phyloP scores from a whole-genome alignment of 495 filamentous ascomycete species.

The Venustampulla echinocandica region DNA sequence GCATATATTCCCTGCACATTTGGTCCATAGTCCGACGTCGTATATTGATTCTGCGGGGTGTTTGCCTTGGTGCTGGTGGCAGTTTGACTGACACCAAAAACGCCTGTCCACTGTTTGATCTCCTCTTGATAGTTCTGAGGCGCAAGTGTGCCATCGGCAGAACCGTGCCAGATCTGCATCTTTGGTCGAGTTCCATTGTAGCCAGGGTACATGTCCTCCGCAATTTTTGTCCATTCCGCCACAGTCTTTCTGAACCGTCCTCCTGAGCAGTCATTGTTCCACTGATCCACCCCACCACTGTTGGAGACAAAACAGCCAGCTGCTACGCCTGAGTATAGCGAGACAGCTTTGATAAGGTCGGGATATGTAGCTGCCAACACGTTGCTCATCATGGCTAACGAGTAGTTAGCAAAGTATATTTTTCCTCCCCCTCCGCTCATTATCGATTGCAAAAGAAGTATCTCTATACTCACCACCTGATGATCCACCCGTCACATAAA shows the following conservation, averaged over 20 bases:
- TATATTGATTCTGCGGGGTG: constrained; percentile 28
- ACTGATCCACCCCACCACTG: constrained; percentile 34
- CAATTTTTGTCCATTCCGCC: constrained; percentile 35
- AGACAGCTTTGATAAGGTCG: constrained; percentile 45
- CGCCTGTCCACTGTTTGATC: constrained; percentile 44
- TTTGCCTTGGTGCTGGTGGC: constrained; percentile 23
- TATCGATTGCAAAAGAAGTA: neutral
- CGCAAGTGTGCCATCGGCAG: constrained; percentile 35
- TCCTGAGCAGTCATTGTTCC: constrained; percentile 37
- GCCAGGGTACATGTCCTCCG: constrained; percentile 37
- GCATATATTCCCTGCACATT: constrained; percentile 33
- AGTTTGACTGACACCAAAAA: constrained; percentile 32
- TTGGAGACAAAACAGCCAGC: constrained; percentile 44
- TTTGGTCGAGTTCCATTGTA: constrained; percentile 42
- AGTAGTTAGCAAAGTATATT: constrained; percentile 5
- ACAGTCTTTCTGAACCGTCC: constrained; percentile 30
- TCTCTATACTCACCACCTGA: constrained; percentile 40
- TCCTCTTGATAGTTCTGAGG: constrained; percentile 42
- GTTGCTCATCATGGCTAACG: constrained; percentile 38
- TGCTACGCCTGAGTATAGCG: constrained; percentile 49
- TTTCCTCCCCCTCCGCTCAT: too few species aligned
- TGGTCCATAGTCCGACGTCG: constrained; percentile 38
- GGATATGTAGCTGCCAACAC: constrained; percentile 51
- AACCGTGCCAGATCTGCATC: constrained; percentile 51
- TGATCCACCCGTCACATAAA: constrained; percentile 44